These are phyloP conservation scores for Plasmodium adleri DNA, from an alignment of 169 alveolate species.

Conservation along the genomic window DNA sequence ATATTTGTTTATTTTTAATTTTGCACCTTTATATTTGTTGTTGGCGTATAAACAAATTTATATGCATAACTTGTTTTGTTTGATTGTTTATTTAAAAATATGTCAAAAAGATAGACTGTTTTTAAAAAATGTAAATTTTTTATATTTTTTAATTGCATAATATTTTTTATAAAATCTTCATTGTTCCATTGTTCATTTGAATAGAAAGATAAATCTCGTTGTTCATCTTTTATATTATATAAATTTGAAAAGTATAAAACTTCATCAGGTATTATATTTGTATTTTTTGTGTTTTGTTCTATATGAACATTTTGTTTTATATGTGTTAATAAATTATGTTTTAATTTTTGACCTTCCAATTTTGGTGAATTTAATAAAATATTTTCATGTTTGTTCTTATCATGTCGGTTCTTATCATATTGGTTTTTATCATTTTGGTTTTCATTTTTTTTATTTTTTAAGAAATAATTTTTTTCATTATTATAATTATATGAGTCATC, in stretches of 20 bases:
- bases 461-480: background rate
- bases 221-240: conserved; percentile 64
- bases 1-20: background rate
- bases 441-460: background rate
- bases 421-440: background rate
- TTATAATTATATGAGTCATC: background rate
- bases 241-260: conserved; percentile 58
- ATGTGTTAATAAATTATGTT: background rate
- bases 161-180: conserved; percentile 36
- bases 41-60: conserved; percentile 50
- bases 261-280: background rate
- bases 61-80: conserved; percentile 53
- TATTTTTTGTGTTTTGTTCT: conserved; percentile 5
- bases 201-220: conserved; percentile 59
- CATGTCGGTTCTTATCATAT: background rate
- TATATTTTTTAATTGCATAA: conserved; percentile 21
- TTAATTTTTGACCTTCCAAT: conserved; percentile 45
- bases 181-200: conserved; percentile 47
- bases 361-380: conserved; percentile 35
- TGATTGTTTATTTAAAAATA: conserved; percentile 4
- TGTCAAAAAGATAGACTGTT: conserved; percentile 32
- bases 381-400: background rate
- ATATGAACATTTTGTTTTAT: conserved; percentile 3
- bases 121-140: conserved; percentile 15
- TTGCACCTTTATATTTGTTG: conserved; percentile 21